Percentiles rank a stretch among this genome's conserved stretches.
These are phyloP conservation scores for Combretum micranthum DNA, from an alignment of 345 rosid genomes.

Conservation along the genomic window DNA sequence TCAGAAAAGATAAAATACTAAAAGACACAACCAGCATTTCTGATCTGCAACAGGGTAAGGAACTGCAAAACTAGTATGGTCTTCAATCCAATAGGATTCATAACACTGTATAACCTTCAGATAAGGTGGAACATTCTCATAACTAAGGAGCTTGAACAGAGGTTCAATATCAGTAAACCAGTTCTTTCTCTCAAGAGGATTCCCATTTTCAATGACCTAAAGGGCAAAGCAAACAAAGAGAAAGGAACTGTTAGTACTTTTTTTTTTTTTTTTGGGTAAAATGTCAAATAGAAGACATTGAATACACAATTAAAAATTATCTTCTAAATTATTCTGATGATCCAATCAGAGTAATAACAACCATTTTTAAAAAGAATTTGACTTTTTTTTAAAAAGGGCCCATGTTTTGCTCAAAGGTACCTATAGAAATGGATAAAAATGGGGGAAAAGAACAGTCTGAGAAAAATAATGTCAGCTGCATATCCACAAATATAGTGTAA, in stretches of 20 bases:
- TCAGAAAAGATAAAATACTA: slow-evolving; percentile 7
- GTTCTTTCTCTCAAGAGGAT: slow-evolving; percentile 69
- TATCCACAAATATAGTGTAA: too few relatives aligned
- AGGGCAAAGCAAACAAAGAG: slow-evolving; percentile 6
- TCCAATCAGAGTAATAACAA: too few relatives aligned
- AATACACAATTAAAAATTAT: too few relatives aligned
- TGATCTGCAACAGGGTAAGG: neutral
- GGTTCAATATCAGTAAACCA: slow-evolving; percentile 96
- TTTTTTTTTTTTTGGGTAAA: too few relatives aligned
- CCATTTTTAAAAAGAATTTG: too few relatives aligned
- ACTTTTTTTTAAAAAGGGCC: too few relatives aligned
- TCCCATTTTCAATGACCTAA: slow-evolving; percentile 80
- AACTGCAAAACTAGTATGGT: neutral
- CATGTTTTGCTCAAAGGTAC: too few relatives aligned
- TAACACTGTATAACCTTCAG: slow-evolving; percentile 50
- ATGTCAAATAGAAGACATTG: too few relatives aligned
- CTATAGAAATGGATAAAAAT: too few relatives aligned
- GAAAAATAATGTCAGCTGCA: too few relatives aligned
- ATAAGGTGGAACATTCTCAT: slow-evolving; percentile 89
- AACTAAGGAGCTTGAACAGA: slow-evolving; percentile 90
- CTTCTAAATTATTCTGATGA: too few relatives aligned
- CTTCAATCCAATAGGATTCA: slow-evolving; percentile 11
- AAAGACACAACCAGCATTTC: neutral
- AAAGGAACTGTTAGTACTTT: slow-evolving; percentile 7
- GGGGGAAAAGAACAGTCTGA: too few relatives aligned